Base-by-base conservation (phyloP, 164 flowering plant genomes). In the Magnolia kwangsiensis region DNA sequence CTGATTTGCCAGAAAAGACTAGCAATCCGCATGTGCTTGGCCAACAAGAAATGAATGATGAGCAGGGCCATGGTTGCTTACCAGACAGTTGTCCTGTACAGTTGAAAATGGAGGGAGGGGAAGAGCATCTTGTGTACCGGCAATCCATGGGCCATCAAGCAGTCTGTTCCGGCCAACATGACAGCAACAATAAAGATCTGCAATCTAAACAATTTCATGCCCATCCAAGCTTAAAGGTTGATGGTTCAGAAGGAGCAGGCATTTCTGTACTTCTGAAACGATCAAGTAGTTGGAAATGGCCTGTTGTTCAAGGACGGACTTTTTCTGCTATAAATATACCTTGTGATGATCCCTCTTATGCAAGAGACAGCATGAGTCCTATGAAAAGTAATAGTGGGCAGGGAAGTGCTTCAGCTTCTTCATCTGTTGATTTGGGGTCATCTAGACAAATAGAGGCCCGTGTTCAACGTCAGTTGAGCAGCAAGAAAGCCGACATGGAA, bases 251-350 rank as follows among this genome's bases (percentile, higher is more conserved):
- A 82, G 92, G 87, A 79, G 83, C 90, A 4, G 98, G 97, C 63
- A 91, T 90, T 75, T 89, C 97, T 63, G 55, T 96, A 31, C 70
- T 78, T 59, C 83, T 93, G 78, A 90, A 87, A 71, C 84, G 90
- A 82, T 90, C 98, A 78, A 86, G 87, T 81, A 96, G 97, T 81
- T 81, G 82, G 72, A 91, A 88, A 79, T 91, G 95, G 78, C 90
- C 84, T 79, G 83, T 92, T 80, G 80, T 90, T 78, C 97, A 88
- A 79, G 91, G 89, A 49, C 88, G 92, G 86, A 73, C 84, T 61
- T 86, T 88, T 73, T 81, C 86, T 21, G 93, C 94, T 45, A 76
- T 86, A 59, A 84, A 81, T 74, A 84, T 86, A 51, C 75, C 89
- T 73, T 89, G 80, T 83, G 97, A 89, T 72, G 91, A 92, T 78